These are phyloP conservation scores for Globisporangium carolinianum DNA, from an alignment of 352 stramenopile genomes.

Conservation along the genomic window DNA sequence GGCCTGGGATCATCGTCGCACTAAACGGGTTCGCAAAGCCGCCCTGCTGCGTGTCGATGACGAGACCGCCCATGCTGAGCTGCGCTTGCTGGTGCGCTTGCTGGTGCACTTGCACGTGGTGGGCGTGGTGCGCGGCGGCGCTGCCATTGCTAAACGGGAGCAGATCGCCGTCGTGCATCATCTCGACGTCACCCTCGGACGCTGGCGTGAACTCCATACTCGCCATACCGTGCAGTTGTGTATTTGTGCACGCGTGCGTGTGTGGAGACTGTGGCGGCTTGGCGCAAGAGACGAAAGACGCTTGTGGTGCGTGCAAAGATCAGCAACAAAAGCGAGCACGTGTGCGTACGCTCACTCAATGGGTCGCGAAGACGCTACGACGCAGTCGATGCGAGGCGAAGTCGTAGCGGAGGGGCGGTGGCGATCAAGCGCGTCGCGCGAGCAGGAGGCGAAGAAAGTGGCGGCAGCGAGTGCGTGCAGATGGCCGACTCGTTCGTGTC, in stretches of 20 bases:
- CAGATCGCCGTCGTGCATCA: conserved; percentile 69
- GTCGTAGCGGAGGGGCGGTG: too few relatives aligned
- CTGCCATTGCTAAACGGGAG: conserved; percentile 24
- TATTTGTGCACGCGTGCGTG: not conserved
- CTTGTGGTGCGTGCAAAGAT: too few relatives aligned
- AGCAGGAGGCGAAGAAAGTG: too few relatives aligned
- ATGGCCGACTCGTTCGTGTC: too few relatives aligned
- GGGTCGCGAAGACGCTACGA: too few relatives aligned
- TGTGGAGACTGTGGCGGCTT: too few relatives aligned
- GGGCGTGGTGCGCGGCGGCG: conserved; percentile 12
- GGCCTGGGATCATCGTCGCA: conserved; percentile 32
- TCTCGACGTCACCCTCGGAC: conserved; percentile 61
- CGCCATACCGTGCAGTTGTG: conserved; percentile 6
- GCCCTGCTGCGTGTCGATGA: conserved; percentile 16
- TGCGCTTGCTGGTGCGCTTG: conserved; percentile 10
- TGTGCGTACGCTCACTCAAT: too few relatives aligned
- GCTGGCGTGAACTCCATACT: conserved; percentile 50
- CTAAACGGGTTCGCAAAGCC: conserved; percentile 46
- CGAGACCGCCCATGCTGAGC: conserved; percentile 6
- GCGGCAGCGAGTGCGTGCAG: too few relatives aligned
- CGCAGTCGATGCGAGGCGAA: too few relatives aligned
- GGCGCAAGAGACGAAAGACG: too few relatives aligned
- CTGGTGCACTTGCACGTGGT: conserved; percentile 5
- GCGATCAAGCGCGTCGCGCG: too few relatives aligned
- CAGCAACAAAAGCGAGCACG: too few relatives aligned